phyloP scores from a whole-genome alignment of 140 eudicot genomes.

The Stevia rebaudiana region DNA sequence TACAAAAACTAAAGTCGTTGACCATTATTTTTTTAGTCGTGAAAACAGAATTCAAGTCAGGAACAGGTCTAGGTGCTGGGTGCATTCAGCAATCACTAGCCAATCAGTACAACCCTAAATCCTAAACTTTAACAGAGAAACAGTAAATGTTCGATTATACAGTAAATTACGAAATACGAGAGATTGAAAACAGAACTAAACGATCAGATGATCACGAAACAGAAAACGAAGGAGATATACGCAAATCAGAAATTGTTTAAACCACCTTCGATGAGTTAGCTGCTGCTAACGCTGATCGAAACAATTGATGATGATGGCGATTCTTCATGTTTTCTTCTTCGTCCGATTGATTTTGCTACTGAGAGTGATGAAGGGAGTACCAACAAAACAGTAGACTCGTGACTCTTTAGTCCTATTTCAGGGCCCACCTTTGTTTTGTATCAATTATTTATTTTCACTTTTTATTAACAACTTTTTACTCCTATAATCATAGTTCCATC shows the following conservation, averaged over 20 bases:
- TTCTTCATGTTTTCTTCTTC: constrained; percentile 7
- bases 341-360: neutral
- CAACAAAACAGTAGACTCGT: neutral
- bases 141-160: neutral
- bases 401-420: no score
- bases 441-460: no score
- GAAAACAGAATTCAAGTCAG: constrained; percentile 2
- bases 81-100: constrained; percentile 4
- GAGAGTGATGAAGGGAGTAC: constrained; percentile 17
- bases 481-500: no score
- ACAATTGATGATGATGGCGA: constrained; percentile 14
- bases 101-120: constrained; percentile 9
- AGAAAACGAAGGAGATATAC: neutral
- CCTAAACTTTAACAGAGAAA: no score
- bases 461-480: no score
- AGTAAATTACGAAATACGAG: neutral
- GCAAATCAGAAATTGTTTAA: neutral
- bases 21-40: neutral
- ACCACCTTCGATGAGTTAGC: constrained; percentile 25
- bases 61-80: constrained; percentile 12
- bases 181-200: neutral
- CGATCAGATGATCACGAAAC: neutral
- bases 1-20: constrained; percentile 3
- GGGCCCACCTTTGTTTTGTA: no score
- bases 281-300: constrained; percentile 27